Evolutionary conservation across 345 rosid species (phyloP).

Genomic region (Lumnitzera racemosa): DNA sequence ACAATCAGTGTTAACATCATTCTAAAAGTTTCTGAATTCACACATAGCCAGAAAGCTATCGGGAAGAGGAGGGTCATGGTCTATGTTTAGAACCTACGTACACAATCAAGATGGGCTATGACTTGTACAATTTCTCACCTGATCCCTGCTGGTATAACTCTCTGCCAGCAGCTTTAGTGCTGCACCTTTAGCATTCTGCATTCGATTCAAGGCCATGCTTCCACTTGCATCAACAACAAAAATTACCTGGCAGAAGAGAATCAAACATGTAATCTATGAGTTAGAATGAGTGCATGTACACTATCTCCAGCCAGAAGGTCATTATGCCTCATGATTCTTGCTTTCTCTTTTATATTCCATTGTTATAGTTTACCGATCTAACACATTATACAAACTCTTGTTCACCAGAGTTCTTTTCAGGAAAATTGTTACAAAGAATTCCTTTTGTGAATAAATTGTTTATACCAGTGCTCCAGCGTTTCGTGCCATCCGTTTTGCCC

Average conservation of each 20-base stretch:
- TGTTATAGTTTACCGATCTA: too few relatives aligned
- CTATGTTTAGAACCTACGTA: too few relatives aligned
- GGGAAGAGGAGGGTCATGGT: too few relatives aligned
- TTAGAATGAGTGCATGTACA: too few relatives aligned
- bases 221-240: slow-evolving; percentile 99
- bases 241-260: slow-evolving; percentile 53
- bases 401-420: background rate
- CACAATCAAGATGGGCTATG: too few relatives aligned
- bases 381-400: background rate
- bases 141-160: slow-evolving; percentile 99
- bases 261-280: background rate
- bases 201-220: slow-evolving; percentile 96
- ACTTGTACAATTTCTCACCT: slow-evolving; percentile 34
- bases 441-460: slow-evolving; percentile 5
- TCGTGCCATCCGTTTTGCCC: slow-evolving; percentile 98
- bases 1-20: too few relatives aligned
- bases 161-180: slow-evolving; percentile 90
- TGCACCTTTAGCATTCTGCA: slow-evolving; percentile 99
- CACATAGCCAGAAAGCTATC: too few relatives aligned
- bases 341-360: too few relatives aligned
- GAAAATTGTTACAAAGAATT: slow-evolving; percentile 3
- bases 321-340: too few relatives aligned
- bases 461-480: slow-evolving; percentile 98
- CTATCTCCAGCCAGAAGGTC: too few relatives aligned
- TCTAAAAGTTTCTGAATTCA: too few relatives aligned